Evolutionary conservation across 2,329 filamentous ascomycete genomes (phyloP), one percentile per base, ranked within the genome.

Genomic region (Botrytis medusae): DNA sequence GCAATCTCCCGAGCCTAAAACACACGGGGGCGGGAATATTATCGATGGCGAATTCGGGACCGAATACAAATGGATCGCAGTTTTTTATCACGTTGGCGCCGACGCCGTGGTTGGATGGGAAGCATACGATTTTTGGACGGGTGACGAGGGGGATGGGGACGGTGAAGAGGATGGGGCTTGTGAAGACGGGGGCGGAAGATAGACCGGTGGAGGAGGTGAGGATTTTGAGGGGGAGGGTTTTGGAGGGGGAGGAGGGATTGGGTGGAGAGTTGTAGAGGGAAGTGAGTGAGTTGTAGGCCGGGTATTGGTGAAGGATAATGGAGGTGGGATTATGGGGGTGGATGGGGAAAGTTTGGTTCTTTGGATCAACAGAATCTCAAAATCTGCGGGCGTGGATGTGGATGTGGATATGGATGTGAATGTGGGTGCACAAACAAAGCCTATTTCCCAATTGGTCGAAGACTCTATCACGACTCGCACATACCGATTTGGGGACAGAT

Each of bases 81-180:
- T 99, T 98, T 84, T 98, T 98, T 82, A 90, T 99, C 77, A 98
- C 96, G 0, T 86, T 98, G 48, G 95, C 94, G 12, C 95, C 95
- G 7, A 95, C 96, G 25, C 96, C 96, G 0, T 98, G 95, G 95
- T 84, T 99, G 74, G 96, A 99, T 83, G 94, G 95, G 34, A 98
- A 97, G 83, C 95, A 99, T 82, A 97, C 95, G 18, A 97, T 99
- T 77, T 99, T 99, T 81, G 96, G 96, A 1, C 86, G 95, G 71
- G 94, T 99, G 57, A 95, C 92, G 84, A 88, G 84, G 72, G 96
- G 96, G 0, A 89, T 98, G 87, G 86, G 88, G 73, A 87, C 95
- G n/a, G 90, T 98, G 42, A 91, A 93, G 85, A 88, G 94, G 77
- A 93, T 99, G 89, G 96, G 95, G 0, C 82, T 96, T 73, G 94